A percentile compares a stretch with the other conserved stretches of the same genome.
Conservation (phyloP, 148 eudicot genomes). For the Camellia lanceoleosa region DNA sequence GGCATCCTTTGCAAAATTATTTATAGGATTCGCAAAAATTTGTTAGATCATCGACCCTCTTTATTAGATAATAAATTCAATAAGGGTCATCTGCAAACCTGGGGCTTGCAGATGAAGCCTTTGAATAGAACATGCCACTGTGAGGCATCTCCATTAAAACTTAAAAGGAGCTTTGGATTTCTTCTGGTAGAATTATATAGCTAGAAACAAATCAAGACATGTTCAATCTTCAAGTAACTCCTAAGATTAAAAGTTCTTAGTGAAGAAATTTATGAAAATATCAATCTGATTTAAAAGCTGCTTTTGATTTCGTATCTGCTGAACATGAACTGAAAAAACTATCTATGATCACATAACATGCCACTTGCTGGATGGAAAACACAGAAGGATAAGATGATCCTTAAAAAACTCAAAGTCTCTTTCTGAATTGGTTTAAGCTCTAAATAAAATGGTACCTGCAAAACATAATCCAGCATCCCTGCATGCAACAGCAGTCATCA, state of each 20-base stretch:
- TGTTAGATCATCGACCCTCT: too few species aligned
- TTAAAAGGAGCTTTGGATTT: not conserved
- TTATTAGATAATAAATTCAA: not conserved
- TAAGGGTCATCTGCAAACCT: not conserved
- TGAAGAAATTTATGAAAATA: not conserved
- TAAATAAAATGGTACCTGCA: slow-evolving; percentile 41
- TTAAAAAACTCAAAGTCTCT: not conserved
- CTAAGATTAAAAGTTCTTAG: not conserved
- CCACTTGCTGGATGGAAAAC: not conserved
- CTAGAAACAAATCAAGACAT: not conserved
- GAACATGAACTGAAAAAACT: not conserved
- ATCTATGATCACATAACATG: not conserved
- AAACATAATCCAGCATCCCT: slow-evolving; percentile 83
- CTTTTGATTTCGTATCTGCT: not conserved
- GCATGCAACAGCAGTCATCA: slow-evolving; percentile 96
- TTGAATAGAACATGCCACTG: not conserved
- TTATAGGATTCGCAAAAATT: not conserved
- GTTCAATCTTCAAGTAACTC: not conserved
- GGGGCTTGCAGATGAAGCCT: not conserved
- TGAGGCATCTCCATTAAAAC: not conserved
- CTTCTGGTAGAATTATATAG: not conserved
- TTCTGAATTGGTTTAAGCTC: not conserved
- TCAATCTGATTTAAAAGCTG: not conserved
- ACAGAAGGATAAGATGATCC: not conserved
- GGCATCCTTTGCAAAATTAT: not conserved